These are phyloP conservation scores for Cryptomeria japonica DNA, from an alignment of 75 land plant species.

Conservation along the genomic window DNA sequence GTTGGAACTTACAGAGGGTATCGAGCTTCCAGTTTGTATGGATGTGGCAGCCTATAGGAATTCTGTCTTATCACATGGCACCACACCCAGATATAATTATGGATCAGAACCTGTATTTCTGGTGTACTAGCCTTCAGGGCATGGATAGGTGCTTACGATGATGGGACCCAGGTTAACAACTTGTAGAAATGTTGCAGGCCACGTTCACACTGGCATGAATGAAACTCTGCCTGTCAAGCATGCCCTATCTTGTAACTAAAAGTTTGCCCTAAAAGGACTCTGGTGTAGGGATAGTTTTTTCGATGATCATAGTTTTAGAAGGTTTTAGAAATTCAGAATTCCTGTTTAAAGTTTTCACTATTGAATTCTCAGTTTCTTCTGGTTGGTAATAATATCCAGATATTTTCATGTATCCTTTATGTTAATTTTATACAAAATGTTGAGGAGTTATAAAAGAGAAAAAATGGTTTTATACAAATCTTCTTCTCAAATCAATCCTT, in stretches of 20 bases:
- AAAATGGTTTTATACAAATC: no score
- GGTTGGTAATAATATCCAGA: background rate
- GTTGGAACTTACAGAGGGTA: background rate
- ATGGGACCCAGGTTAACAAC: background rate
- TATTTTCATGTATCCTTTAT: no score
- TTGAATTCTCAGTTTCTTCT: background rate
- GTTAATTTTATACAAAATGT: no score
- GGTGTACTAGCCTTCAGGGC: background rate
- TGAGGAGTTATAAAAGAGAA: no score
- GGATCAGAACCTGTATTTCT: background rate
- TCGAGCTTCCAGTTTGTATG: background rate
- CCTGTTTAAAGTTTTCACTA: background rate
- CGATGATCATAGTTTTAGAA: background rate
- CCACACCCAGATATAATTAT: background rate
- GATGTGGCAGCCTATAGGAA: background rate
- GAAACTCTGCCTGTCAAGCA: background rate
- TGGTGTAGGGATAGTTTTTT: background rate
- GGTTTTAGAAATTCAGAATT: background rate
- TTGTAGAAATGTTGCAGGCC: background rate
- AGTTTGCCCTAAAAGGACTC: background rate
- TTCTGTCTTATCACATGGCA: background rate
- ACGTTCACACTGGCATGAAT: background rate
- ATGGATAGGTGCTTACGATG: background rate
- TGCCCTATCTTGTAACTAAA: background rate
- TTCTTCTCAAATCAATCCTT: no score